Percentiles rank a stretch among this genome's conserved stretches.
Evolutionary conservation across 768 basidiomycete genomes (phyloP).

Genomic region (Phanerodontia chrysosporium): DNA sequence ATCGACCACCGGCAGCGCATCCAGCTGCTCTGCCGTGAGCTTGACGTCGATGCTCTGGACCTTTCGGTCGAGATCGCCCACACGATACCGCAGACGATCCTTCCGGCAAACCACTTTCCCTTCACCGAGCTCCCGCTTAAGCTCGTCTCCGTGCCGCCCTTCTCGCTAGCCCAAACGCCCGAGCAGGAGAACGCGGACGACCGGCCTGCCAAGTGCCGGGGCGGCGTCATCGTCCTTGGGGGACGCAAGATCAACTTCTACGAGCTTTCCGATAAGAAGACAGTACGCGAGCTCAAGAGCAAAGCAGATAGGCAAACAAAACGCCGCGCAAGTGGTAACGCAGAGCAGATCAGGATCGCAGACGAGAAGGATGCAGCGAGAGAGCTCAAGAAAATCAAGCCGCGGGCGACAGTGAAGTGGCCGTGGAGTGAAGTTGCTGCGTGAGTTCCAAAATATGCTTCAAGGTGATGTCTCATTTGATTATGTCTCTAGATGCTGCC

Average conservation of each 20-base stretch:
- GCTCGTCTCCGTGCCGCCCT: conserved; percentile 31
- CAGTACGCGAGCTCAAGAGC: conserved; percentile 32
- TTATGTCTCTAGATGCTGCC: conserved; percentile 32
- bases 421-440: conserved; percentile 71
- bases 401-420: conserved; percentile 60
- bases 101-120: conserved; percentile 44
- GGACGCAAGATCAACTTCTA: conserved; percentile 62
- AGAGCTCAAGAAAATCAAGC: conserved; percentile 50
- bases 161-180: conserved; percentile 16
- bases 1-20: conserved; percentile 57
- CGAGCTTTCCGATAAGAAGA: conserved; percentile 49
- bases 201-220: conserved; percentile 37
- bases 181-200: conserved; percentile 24
- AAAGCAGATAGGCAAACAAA: conserved; percentile 52
- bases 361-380: conserved; percentile 54
- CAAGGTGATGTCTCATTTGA: background rate
- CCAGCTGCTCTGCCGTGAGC: conserved; percentile 60
- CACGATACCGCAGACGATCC: conserved; percentile 46
- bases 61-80: conserved; percentile 33
- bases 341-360: conserved; percentile 40
- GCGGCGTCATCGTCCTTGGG: conserved; percentile 70
- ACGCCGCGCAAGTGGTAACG: conserved; percentile 44
- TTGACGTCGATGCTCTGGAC: conserved; percentile 24
- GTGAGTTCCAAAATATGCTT: conserved; percentile 36
- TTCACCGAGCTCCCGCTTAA: conserved; percentile 19